Conservation (phyloP, 345 rosid species). For the Citrus hindsii region DNA sequence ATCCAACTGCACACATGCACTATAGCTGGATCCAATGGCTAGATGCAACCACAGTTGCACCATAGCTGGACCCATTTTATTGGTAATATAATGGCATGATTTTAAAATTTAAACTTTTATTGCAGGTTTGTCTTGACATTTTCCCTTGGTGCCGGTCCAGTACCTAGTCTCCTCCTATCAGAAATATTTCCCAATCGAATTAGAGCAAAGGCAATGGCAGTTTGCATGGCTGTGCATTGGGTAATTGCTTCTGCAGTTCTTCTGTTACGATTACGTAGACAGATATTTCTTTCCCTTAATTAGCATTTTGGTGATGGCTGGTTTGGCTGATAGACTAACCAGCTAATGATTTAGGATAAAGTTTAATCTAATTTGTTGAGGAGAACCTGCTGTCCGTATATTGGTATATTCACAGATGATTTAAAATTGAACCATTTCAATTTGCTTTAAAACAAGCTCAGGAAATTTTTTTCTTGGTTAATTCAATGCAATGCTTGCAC, state of each 20-base stretch:
- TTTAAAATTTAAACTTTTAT: not conserved
- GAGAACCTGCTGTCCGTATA: not conserved
- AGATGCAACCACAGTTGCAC: too few species aligned
- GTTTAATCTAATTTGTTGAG: not conserved
- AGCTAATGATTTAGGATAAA: not conserved
- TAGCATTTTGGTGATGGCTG: not conserved
- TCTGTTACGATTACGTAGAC: not conserved
- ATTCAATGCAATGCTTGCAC: not conserved
- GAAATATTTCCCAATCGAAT: constrained; percentile 85
- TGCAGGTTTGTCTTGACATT: constrained; percentile 83
- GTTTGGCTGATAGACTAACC: not conserved
- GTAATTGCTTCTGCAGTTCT: constrained; percentile 37
- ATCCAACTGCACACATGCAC: too few species aligned
- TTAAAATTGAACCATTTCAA: not conserved
- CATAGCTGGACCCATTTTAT: not conserved
- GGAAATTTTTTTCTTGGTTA: not conserved
- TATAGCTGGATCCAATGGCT: too few species aligned
- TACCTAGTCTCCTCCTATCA: constrained; percentile 82
- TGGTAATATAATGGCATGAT: not conserved
- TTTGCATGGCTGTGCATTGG: constrained; percentile 95
- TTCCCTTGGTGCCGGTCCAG: constrained; percentile 91
- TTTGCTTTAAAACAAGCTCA: not conserved
- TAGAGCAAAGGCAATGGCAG: constrained; percentile 87
- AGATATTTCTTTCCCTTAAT: not conserved
- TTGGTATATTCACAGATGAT: not conserved